These are phyloP conservation scores for Teratosphaeria gauchensis DNA, from an alignment of 2,329 filamentous ascomycete species.

Conservation along the genomic window DNA sequence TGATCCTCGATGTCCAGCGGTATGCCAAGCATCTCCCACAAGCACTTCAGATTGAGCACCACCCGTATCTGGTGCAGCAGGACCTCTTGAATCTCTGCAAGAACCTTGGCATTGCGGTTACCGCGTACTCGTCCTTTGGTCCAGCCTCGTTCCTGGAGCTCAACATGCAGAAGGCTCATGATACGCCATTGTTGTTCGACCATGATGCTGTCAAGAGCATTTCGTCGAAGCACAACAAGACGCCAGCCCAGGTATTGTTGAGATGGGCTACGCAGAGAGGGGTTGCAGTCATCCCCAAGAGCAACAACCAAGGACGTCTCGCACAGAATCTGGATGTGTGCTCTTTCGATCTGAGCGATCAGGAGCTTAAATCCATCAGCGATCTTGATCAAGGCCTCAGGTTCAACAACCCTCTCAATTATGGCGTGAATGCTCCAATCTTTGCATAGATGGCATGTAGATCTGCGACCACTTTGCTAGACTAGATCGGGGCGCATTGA, in stretches of 20 bases:
- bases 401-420: conserved; percentile 59
- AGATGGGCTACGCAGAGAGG: conserved; percentile 80
- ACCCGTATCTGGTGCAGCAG: conserved; percentile 74
- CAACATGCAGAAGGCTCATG: conserved; percentile 56
- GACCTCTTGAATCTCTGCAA: conserved; percentile 61
- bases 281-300: conserved; percentile 73
- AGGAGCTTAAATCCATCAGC: conserved; percentile 58
- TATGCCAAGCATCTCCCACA: conserved; percentile 56
- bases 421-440: conserved; percentile 44
- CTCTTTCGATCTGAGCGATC: conserved; percentile 54
- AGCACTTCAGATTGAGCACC: conserved; percentile 80
- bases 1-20: conserved; percentile 69
- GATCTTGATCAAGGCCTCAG: conserved; percentile 56
- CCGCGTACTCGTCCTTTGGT: conserved; percentile 77
- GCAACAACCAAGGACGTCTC: conserved; percentile 47
- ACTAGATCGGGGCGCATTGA: background rate
- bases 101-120: conserved; percentile 61
- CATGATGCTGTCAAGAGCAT: conserved; percentile 54
- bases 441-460: conserved; percentile 34
- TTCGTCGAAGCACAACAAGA: conserved; percentile 61
- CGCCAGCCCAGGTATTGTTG: conserved; percentile 70
- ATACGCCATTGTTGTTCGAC: conserved; percentile 61
- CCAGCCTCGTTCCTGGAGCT: conserved; percentile 71
- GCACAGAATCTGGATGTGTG: conserved; percentile 58
- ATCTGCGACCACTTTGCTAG: background rate